Evolutionary conservation across 495 filamentous ascomycete genomes (phyloP).

Genomic region (Platismatia glauca): DNA sequence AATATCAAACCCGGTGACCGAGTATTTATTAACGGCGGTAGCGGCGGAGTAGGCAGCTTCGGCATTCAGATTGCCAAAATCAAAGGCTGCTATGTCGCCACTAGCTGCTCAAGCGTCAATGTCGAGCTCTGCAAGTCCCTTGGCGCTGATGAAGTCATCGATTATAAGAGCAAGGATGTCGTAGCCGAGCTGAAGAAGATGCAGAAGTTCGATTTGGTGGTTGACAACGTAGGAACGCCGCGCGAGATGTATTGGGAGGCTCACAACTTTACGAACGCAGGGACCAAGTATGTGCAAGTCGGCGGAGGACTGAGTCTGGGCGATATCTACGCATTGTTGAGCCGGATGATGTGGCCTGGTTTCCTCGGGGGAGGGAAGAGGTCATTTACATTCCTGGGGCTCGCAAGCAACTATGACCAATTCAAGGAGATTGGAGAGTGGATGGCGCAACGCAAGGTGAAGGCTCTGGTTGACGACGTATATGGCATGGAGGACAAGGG

Average conservation of each 20-base stretch:
- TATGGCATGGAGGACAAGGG: constrained; percentile 43
- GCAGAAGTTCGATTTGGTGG: constrained; percentile 39
- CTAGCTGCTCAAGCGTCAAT: constrained; percentile 43
- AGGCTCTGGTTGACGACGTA: constrained; percentile 49
- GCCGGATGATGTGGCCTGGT: constrained; percentile 38
- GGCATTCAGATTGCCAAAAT: constrained; percentile 51
- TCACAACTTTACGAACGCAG: constrained; percentile 37
- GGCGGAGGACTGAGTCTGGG: constrained; percentile 24
- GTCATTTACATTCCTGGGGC: constrained; percentile 27
- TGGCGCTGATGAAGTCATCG: constrained; percentile 51
- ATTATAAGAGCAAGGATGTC: constrained; percentile 45
- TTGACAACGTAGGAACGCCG: constrained; percentile 46
- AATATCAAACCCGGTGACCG: constrained; percentile 38
- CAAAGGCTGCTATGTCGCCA: constrained; percentile 44
- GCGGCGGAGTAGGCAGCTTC: constrained; percentile 43
- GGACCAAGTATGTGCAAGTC: constrained; percentile 41
- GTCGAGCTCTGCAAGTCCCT: constrained; percentile 41
- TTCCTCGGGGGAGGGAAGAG: constrained; percentile 59
- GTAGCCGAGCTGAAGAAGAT: constrained; percentile 34
- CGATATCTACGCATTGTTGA: constrained; percentile 15
- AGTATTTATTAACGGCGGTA: constrained; percentile 53
- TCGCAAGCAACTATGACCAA: constrained; percentile 37
- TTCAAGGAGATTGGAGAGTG: constrained; percentile 47
- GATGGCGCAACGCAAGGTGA: constrained; percentile 53
- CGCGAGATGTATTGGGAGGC: constrained; percentile 38